Conservation (phyloP, 2,329 filamentous ascomycete genomes). For the Xylaria sp. region DNA sequence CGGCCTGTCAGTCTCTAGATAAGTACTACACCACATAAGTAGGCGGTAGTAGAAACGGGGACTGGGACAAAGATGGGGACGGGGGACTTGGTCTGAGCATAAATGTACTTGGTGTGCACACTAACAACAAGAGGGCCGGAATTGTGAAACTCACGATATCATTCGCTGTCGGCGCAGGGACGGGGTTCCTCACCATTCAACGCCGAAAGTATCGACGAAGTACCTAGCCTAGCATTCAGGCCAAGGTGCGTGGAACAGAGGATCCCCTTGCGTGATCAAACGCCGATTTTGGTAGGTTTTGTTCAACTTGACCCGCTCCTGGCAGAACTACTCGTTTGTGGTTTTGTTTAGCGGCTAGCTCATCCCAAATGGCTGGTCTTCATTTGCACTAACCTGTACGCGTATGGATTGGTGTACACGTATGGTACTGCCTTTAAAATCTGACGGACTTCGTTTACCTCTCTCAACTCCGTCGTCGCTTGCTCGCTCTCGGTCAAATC, state of each 20-base stretch:
- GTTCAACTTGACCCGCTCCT: slow-evolving; percentile 2
- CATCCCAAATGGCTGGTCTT: background rate
- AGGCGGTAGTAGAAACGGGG: background rate
- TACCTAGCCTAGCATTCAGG: background rate
- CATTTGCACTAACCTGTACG: background rate
- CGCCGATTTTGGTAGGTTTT: background rate
- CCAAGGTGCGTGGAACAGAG: slow-evolving; percentile 5
- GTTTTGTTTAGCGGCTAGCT: background rate
- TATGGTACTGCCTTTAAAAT: background rate
- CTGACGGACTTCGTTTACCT: background rate
- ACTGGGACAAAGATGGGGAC: no score
- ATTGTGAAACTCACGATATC: slow-evolving; percentile 14
- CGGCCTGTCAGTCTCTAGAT: no score
- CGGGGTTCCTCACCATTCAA: slow-evolving; percentile 8
- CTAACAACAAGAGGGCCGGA: slow-evolving; percentile 4
- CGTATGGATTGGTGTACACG: no score
- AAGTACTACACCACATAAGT: background rate
- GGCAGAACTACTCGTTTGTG: background rate
- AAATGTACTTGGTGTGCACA: background rate
- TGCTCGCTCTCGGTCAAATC: slow-evolving; percentile 23
- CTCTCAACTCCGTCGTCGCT: background rate
- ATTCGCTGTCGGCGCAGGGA: slow-evolving; percentile 23
- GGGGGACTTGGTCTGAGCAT: background rate
- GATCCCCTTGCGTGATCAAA: background rate
- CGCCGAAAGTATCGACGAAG: slow-evolving; percentile 20